A percentile compares a stretch with the other conserved stretches of the same genome.
These are phyloP conservation scores for Microbotryum scabiosae DNA, from an alignment of 1,284 basidiomycete species.

Conservation along the genomic window DNA sequence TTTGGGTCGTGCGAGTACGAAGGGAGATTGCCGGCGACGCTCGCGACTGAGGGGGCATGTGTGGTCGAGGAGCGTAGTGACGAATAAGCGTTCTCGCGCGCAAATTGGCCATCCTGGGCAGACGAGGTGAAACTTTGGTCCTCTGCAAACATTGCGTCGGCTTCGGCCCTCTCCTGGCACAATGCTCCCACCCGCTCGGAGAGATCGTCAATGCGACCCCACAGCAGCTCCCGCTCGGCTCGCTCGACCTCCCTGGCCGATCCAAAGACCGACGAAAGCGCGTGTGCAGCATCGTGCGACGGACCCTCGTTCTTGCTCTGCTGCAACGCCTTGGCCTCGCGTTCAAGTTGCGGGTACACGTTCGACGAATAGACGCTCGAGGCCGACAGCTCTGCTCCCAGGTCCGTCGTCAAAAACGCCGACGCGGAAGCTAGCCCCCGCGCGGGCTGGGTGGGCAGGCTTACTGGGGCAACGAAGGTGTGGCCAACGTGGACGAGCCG, in stretches of 20 bases:
- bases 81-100: too few relatives aligned
- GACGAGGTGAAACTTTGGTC: neutral
- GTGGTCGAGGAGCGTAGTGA: too few relatives aligned
- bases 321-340: conserved; percentile 60
- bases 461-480: conserved; percentile 18
- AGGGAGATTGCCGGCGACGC: conserved; percentile 10
- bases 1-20: conserved; percentile 13
- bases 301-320: conserved; percentile 34
- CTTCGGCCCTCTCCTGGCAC: conserved; percentile 44
- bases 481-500: conserved; percentile 45
- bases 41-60: neutral
- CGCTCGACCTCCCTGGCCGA: conserved; percentile 28
- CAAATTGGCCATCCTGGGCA: too few relatives aligned
- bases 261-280: conserved; percentile 5
- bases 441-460: neutral
- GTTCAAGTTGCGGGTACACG: conserved; percentile 54
- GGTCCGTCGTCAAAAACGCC: neutral
- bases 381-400: neutral
- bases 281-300: conserved; percentile 3
- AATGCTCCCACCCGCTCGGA: conserved; percentile 59
- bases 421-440: neutral
- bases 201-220: conserved; percentile 62
- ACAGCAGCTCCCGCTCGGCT: conserved; percentile 55
- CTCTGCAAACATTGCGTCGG: neutral
- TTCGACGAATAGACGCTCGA: conserved; percentile 34